These are phyloP conservation scores for Aspergillus flavus DNA, from an alignment of 2,329 filamentous ascomycete genomes.

Conservation along the genomic window DNA sequence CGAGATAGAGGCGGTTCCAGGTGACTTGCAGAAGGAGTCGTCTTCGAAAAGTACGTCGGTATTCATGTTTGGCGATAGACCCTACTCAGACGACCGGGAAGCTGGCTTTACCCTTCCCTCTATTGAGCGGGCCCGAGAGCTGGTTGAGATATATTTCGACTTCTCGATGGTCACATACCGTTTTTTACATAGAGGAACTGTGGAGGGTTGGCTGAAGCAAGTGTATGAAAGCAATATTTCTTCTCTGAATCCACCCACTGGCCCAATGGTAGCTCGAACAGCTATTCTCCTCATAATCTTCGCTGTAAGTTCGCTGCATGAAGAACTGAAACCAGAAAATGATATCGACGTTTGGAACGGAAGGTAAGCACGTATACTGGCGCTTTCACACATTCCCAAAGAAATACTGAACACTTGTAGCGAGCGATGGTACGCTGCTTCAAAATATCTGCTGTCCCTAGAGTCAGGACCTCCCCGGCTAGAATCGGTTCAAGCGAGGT, in stretches of 20 bases:
- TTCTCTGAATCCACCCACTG: constrained; percentile 40
- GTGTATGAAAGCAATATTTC: constrained; percentile 44
- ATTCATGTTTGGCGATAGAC: constrained; percentile 55
- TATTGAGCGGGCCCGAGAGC: constrained; percentile 41
- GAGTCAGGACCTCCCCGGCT: constrained; percentile 58
- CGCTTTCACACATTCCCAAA: not conserved
- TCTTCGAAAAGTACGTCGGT: constrained; percentile 47
- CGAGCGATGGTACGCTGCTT: constrained; percentile 43
- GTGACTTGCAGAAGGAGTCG: constrained; percentile 31
- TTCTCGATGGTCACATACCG: constrained; percentile 63
- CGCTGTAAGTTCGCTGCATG: constrained; percentile 51
- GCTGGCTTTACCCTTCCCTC: constrained; percentile 43
- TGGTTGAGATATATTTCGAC: constrained; percentile 61
- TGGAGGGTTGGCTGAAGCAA: constrained; percentile 51
- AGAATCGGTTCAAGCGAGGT: constrained; percentile 60
- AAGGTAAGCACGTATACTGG: constrained; percentile 26
- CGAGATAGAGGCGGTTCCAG: constrained; percentile 40
- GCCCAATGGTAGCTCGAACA: constrained; percentile 49
- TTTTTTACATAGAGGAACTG: constrained; percentile 58
- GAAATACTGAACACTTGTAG: constrained; percentile 21
- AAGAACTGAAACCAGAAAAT: constrained; percentile 43
- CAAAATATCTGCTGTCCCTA: constrained; percentile 38
- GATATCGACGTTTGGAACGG: constrained; percentile 27
- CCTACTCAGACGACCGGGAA: constrained; percentile 44
- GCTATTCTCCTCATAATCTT: constrained; percentile 54